Base-by-base conservation (phyloP, 495 filamentous ascomycete genomes). In the Annulohypoxylon stygium region DNA sequence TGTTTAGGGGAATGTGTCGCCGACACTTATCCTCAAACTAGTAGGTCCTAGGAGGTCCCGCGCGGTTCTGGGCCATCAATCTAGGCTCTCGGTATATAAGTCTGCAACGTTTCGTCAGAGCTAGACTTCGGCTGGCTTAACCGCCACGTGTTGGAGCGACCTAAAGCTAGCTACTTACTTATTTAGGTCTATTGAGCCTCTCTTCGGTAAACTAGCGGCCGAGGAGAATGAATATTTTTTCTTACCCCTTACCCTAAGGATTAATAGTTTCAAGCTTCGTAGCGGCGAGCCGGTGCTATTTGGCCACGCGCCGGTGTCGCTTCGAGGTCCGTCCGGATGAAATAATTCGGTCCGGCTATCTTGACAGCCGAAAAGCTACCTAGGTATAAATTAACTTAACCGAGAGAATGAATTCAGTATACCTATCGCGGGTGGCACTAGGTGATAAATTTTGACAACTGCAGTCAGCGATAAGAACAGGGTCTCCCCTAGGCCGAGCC, bases 81-180 rank as follows among this genome's bases (percentile, higher is more conserved):
- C 45, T 70, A 58, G 71, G 57, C 43, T 63, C 50, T 74, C 67
- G 53, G 63, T 67, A 64, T 70, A 70, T 62, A 34, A 63, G 63
- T 71, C 66, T 75, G 67, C 72, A 75, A 75, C 72, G 72, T 75
- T 75, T 70, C 72, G 25, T 70, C 58, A 30, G 58, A 53, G 26
- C 61, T 57, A 62, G 67, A 70, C 55, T 57, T 62, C 41, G 57
- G 63, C 39, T 63, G 37, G 48, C 26, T 20, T 67, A 67, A 30
- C 63, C 67, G 67, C 62, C 72, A 75, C 72, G 72, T 75, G 71
- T 74, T 48, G 66, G 47, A 37, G 65, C 51, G 61, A 43, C 66
- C 65, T 43, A 62, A 60, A 20, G 55, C 39, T 43, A 59, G 62
- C 61, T 62, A 57, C 59, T 67, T 75, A 65, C 72, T 57, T 45